Percentiles rank a stretch among this genome's conserved stretches.
Conservation (phyloP, 2,329 filamentous ascomycete species). For the Stemphylium beticola region DNA sequence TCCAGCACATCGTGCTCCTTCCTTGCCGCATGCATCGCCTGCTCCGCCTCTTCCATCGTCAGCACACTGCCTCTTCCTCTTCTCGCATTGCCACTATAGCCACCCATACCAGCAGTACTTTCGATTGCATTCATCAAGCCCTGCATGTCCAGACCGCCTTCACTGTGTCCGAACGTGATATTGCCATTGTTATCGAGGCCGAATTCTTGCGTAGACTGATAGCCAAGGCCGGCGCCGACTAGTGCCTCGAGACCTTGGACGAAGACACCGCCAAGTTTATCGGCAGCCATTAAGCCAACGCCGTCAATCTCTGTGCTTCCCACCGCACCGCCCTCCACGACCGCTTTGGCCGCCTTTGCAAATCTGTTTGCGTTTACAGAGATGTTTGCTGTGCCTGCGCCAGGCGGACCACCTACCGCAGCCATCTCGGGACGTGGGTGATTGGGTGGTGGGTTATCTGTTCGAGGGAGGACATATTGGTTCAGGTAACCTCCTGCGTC, state of each 20-base stretch:
- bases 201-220: conserved; percentile 30
- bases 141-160: conserved; percentile 28
- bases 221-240: conserved; percentile 40
- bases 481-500: conserved; percentile 45
- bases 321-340: conserved; percentile 41
- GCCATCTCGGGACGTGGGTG: conserved; percentile 45
- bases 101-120: conserved; percentile 22
- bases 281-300: conserved; percentile 43
- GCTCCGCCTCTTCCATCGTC: conserved; percentile 45
- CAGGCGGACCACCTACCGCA: conserved; percentile 44
- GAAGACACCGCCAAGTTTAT: conserved; percentile 43
- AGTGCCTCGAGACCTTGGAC: conserved; percentile 46
- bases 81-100: conserved; percentile 7
- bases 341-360: conserved; percentile 43
- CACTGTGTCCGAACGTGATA: conserved; percentile 18
- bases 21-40: conserved; percentile 42
- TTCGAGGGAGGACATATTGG: conserved; percentile 46
- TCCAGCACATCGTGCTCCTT: conserved; percentile 47
- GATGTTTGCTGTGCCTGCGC: conserved; percentile 37
- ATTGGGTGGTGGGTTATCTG: conserved; percentile 41
- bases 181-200: conserved; percentile 32
- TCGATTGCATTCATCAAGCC: conserved; percentile 27
- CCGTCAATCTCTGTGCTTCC: conserved; percentile 42
- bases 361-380: conserved; percentile 40
- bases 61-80: conserved; percentile 35